phyloP scores from a whole-genome alignment of 192 early-diverging fungal genomes.

The Chytriomyces sp. region DNA sequence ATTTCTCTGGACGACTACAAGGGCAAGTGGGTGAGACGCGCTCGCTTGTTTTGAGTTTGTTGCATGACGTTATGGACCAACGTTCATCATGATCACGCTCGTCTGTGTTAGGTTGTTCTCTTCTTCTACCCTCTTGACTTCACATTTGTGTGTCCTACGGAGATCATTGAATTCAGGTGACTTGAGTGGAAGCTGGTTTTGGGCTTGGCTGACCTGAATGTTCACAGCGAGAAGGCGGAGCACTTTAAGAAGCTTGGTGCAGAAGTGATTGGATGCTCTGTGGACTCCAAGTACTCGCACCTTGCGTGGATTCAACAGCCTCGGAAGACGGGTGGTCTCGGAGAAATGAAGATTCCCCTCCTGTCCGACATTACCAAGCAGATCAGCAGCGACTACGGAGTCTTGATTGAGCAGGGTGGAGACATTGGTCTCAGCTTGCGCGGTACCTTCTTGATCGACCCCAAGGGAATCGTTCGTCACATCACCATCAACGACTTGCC shows the following conservation, averaged over 20 bases:
- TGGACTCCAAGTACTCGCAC: conserved; percentile 57
- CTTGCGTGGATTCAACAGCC: conserved; percentile 59
- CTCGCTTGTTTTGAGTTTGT: neutral
- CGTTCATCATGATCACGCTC: neutral
- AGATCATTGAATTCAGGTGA: conserved; percentile 58
- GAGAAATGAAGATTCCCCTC: conserved; percentile 56
- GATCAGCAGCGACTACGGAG: conserved; percentile 58
- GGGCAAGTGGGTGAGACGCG: conserved; percentile 45
- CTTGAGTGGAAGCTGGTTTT: no score
- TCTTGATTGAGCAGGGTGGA: conserved; percentile 41
- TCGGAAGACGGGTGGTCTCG: conserved; percentile 60
- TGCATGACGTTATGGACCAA: neutral
- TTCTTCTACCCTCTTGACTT: conserved; percentile 39
- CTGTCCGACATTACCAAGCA: conserved; percentile 57
- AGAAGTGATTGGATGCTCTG: conserved; percentile 58
- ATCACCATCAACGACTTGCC: conserved; percentile 60
- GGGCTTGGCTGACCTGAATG: no score
- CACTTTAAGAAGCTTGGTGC: conserved; percentile 57
- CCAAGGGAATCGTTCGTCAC: conserved; percentile 53
- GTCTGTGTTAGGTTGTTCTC: conserved; percentile 31
- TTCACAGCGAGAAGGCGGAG: conserved; percentile 56
- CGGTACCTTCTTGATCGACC: conserved; percentile 61
- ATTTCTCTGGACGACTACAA: conserved; percentile 53
- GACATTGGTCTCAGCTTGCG: conserved; percentile 46
- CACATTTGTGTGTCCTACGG: conserved; percentile 65